These are phyloP conservation scores for Ophiostoma sp. DNA, from an alignment of 2,329 filamentous ascomycete genomes.

Conservation along the genomic window DNA sequence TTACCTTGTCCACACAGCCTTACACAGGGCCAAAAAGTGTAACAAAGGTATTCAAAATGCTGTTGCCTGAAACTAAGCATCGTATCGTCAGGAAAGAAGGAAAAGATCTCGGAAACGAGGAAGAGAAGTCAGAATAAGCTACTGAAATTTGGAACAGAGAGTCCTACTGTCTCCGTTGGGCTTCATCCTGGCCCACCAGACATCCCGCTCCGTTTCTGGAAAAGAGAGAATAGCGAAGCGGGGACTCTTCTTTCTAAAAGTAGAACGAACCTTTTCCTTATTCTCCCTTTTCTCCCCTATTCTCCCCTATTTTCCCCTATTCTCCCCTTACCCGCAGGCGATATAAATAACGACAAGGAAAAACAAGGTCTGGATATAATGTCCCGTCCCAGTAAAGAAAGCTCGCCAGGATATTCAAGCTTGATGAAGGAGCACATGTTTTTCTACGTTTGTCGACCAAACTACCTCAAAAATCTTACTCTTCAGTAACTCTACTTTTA, in stretches of 20 bases:
- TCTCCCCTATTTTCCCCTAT: not conserved
- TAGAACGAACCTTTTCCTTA: too few species aligned
- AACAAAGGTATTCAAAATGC: not conserved
- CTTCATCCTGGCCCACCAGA: not conserved
- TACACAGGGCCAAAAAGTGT: not conserved
- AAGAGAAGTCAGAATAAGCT: not conserved
- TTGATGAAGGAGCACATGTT: not conserved
- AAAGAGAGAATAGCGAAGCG: not conserved
- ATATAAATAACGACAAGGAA: not conserved
- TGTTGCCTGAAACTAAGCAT: not conserved
- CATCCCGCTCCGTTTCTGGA: not conserved
- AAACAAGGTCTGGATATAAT: not conserved
- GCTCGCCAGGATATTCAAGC: not conserved
- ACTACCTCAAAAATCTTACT: not conserved
- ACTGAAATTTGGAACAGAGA: not conserved
- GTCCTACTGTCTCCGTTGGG: not conserved
- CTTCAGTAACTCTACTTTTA: not conserved
- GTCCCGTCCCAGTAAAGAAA: not conserved
- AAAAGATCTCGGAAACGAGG: not conserved
- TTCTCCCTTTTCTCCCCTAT: not conserved
- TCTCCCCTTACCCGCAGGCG: not conserved
- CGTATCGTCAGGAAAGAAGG: not conserved
- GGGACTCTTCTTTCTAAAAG: not conserved
- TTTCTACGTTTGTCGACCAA: not conserved
- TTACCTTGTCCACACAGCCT: not conserved